These are phyloP conservation scores for Tolypocladium guangdongense DNA, from an alignment of 2,329 filamentous ascomycete genomes.

Conservation along the genomic window DNA sequence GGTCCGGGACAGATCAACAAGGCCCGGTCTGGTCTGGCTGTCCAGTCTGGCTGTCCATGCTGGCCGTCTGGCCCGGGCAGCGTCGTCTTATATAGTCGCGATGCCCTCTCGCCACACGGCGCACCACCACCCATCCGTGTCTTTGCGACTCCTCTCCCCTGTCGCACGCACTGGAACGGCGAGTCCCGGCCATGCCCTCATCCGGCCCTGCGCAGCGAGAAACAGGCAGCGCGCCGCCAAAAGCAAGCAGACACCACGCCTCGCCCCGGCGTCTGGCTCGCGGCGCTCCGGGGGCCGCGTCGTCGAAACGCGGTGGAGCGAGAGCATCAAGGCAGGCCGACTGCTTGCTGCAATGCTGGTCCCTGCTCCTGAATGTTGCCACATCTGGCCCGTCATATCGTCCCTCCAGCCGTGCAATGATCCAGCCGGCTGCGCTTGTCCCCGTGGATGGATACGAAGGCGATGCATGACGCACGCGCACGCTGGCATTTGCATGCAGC, in stretches of 20 bases:
- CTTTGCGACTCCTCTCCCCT: not conserved
- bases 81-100: not conserved
- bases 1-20: not conserved
- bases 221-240: not conserved
- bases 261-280: not conserved
- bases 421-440: not conserved
- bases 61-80: not conserved
- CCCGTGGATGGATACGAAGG: not conserved
- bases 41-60: not conserved
- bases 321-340: not conserved
- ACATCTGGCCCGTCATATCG: not conserved
- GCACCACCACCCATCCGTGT: not conserved
- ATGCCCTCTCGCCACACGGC: not conserved
- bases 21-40: not conserved
- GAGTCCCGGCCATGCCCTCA: not conserved
- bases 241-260: not conserved
- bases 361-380: not conserved
- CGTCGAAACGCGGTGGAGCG: not conserved
- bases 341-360: not conserved
- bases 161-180: not conserved
- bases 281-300: not conserved
- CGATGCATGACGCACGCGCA: not conserved
- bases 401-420: too few species aligned
- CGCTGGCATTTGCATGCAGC: not conserved
- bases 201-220: not conserved